These are phyloP conservation scores for Cercis canadensis DNA, from an alignment of 306 rosid species.

Conservation along the genomic window DNA sequence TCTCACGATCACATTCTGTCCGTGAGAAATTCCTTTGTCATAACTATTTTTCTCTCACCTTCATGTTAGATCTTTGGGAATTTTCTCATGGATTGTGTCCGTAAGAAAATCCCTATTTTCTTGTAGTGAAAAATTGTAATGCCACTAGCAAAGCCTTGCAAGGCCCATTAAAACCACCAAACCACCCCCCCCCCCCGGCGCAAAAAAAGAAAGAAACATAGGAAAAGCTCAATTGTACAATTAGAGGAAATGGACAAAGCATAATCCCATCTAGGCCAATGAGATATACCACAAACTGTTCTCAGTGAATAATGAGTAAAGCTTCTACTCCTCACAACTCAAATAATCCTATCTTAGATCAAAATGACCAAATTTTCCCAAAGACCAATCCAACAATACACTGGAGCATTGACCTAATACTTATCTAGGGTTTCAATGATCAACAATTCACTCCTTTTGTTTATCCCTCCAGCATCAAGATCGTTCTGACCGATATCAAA, in stretches of 20 bases:
- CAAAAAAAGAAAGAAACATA: background rate
- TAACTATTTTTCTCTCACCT: no score
- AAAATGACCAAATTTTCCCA: constrained; percentile 26
- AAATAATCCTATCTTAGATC: constrained; percentile 28
- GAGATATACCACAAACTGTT: constrained; percentile 25
- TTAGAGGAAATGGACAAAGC: constrained; percentile 8
- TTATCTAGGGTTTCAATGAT: constrained; percentile 59
- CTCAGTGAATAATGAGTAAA: background rate
- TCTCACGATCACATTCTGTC: no score
- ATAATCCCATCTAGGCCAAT: constrained; percentile 23
- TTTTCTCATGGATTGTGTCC: no score
- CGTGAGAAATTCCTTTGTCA: no score
- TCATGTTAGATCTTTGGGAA: no score
- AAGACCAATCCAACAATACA: constrained; percentile 25
- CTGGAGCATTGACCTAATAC: constrained; percentile 35
- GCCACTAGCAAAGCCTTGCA: no score
- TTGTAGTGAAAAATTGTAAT: no score
- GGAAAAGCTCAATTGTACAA: constrained; percentile 29
- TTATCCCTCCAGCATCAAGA: constrained; percentile 37
- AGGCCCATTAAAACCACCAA: background rate
- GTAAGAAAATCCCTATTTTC: no score
- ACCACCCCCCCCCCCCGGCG: background rate
- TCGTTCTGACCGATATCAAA: constrained; percentile 62
- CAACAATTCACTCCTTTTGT: constrained; percentile 24
- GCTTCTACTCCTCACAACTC: constrained; percentile 26